Evolutionary conservation across 345 rosid species (phyloP).

Genomic region (Nephelium lappaceum): DNA sequence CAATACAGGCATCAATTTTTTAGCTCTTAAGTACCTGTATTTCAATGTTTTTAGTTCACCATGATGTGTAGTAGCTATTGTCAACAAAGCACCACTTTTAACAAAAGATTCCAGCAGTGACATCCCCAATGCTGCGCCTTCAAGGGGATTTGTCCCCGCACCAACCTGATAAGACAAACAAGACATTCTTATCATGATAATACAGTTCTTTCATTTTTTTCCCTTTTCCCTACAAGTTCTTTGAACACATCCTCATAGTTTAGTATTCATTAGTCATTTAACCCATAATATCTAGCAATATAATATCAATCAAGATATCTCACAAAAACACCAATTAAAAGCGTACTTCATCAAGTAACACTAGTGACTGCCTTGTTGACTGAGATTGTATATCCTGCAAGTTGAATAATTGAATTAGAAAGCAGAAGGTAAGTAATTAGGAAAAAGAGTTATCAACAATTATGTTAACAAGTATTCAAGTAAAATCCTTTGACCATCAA

Average conservation of each 20-base stretch:
- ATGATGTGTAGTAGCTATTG: slow-evolving; percentile 94
- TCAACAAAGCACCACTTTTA: slow-evolving; percentile 66
- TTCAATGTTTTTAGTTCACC: slow-evolving; percentile 91
- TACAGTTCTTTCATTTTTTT: background rate
- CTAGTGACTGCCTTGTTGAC: slow-evolving; percentile 77
- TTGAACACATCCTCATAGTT: background rate
- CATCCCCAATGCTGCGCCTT: slow-evolving; percentile 97
- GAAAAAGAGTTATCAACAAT: background rate
- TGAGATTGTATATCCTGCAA: slow-evolving; percentile 76
- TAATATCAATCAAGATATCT: background rate
- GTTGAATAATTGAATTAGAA: slow-evolving; percentile 17
- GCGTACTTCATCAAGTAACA: slow-evolving; percentile 93
- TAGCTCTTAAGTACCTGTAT: slow-evolving; percentile 57
- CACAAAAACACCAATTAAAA: slow-evolving; percentile 1
- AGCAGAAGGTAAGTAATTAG: background rate
- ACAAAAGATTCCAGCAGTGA: slow-evolving; percentile 89
- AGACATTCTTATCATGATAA: slow-evolving; percentile 10
- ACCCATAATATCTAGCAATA: background rate
- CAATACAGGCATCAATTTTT: slow-evolving; percentile 16
- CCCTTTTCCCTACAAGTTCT: background rate
- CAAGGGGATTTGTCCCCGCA: slow-evolving; percentile 97
- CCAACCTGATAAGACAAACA: slow-evolving; percentile 60
- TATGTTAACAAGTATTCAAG: slow-evolving; percentile 1
- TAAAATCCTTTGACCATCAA: slow-evolving; percentile 8
- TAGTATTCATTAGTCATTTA: background rate